Conservation (phyloP, 257 asterid species). For the Coffea canephora region DNA sequence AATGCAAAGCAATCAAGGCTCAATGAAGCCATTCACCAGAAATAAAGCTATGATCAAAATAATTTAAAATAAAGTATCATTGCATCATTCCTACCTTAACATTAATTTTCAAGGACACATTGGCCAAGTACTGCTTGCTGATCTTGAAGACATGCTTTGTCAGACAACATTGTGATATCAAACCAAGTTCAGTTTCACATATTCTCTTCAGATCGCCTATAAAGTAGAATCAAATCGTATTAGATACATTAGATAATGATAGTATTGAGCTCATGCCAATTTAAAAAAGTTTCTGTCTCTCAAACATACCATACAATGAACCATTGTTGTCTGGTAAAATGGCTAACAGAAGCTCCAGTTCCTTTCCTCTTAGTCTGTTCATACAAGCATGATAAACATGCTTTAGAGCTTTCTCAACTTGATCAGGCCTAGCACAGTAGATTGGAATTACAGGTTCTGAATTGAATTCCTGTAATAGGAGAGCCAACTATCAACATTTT, state of each 20-base stretch:
- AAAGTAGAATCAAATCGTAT: background rate
- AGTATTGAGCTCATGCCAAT: background rate
- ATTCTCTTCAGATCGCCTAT: slow-evolving; percentile 92
- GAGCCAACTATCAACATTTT: slow-evolving; percentile 3
- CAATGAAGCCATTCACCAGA: background rate
- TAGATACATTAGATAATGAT: background rate
- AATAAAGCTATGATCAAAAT: background rate
- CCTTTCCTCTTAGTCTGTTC: slow-evolving; percentile 88
- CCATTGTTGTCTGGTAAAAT: slow-evolving; percentile 95
- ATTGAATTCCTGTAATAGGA: slow-evolving; percentile 59
- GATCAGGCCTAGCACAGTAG: slow-evolving; percentile 84
- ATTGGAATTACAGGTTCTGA: slow-evolving; percentile 89
- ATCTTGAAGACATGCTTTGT: slow-evolving; percentile 96
- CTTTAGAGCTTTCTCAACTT: slow-evolving; percentile 92
- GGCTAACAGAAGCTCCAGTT: slow-evolving; percentile 83
- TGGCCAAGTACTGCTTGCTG: slow-evolving; percentile 95
- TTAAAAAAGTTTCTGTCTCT: background rate
- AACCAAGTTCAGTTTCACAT: slow-evolving; percentile 96
- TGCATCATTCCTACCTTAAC: slow-evolving; percentile 58
- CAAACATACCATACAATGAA: slow-evolving; percentile 71
- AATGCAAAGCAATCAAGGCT: background rate
- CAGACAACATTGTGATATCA: slow-evolving; percentile 92
- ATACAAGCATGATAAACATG: slow-evolving; percentile 75
- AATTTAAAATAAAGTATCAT: too few relatives aligned
- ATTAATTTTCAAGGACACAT: slow-evolving; percentile 92